phyloP scores from a whole-genome alignment of 208 protist species.

The Trypanosoma cruzi region DNA sequence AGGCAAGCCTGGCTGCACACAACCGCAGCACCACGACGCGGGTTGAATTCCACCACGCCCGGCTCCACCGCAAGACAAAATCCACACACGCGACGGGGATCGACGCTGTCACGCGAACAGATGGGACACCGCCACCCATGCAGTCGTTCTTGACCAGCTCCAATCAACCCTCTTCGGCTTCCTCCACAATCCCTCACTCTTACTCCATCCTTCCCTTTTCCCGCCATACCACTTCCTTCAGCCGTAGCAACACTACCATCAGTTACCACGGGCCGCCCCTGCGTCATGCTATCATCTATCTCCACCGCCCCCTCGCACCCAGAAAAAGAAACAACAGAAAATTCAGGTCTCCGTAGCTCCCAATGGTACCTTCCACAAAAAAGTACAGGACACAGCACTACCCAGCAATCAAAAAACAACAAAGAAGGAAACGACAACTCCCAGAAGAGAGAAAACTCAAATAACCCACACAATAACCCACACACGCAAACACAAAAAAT shows the following conservation, averaged over 20 bases:
- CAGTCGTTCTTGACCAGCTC: constrained; percentile 25
- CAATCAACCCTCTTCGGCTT: not conserved
- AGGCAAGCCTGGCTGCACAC: too few relatives aligned
- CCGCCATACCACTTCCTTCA: not conserved
- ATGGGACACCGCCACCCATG: constrained; percentile 12
- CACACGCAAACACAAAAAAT: too few relatives aligned
- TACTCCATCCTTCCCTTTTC: not conserved
- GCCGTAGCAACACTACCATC: not conserved
- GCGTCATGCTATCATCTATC: too few relatives aligned
- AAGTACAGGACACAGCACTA: not conserved
- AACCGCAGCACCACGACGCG: not conserved
- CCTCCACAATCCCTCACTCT: not conserved
- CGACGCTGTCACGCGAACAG: constrained; percentile 7
- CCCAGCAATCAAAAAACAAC: not conserved
- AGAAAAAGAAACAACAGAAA: too few relatives aligned
- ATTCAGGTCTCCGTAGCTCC: too few relatives aligned
- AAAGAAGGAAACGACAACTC: too few relatives aligned
- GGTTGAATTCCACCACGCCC: not conserved
- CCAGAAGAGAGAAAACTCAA: not conserved
- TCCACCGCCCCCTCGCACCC: too few relatives aligned
- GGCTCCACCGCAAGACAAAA: constrained; percentile 25
- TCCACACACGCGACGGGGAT: constrained; percentile 24
- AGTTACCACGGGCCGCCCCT: not conserved
- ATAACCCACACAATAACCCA: too few relatives aligned
- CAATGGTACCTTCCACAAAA: not conserved